Conservation (phyloP, 2,329 filamentous ascomycete genomes). For the Alternaria sp. region DNA sequence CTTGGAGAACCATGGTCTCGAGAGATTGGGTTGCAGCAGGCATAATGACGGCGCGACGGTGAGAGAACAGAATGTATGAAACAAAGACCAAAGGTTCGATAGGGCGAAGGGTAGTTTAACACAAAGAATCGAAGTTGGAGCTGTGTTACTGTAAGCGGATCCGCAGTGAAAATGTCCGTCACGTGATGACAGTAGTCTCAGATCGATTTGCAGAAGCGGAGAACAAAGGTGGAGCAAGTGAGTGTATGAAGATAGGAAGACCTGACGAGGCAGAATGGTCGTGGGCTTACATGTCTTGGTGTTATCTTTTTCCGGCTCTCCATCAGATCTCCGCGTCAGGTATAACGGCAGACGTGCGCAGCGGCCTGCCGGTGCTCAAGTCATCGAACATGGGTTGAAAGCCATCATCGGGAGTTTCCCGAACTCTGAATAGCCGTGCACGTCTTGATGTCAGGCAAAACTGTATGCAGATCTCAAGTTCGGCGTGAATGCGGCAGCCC, state of each 20-base stretch:
- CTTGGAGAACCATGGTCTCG: slow-evolving; percentile 40
- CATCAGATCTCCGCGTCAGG: slow-evolving; percentile 10
- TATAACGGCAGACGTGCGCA: neutral
- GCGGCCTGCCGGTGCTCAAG: neutral
- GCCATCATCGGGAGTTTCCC: rapidly evolving
- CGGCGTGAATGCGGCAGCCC: neutral
- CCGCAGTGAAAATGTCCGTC: neutral
- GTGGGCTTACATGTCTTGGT: neutral
- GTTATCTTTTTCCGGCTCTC: slow-evolving; percentile 12
- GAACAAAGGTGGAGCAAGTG: neutral
- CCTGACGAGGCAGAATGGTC: neutral
- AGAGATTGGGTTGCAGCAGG: slow-evolving; percentile 37
- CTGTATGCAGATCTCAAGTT: neutral
- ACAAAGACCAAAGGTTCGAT: no score
- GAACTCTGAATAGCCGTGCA: neutral
- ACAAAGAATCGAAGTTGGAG: no score
- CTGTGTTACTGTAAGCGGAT: neutral
- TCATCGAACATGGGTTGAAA: neutral
- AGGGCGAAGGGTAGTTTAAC: no score
- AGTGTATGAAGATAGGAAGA: neutral
- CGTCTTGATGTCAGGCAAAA: neutral
- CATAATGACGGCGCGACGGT: slow-evolving; percentile 22
- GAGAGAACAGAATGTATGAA: neutral
- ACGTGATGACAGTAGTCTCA: neutral
- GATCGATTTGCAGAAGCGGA: neutral